Base-by-base conservation (phyloP, 768 basidiomycete genomes). In the Gymnopilus dilepis region DNA sequence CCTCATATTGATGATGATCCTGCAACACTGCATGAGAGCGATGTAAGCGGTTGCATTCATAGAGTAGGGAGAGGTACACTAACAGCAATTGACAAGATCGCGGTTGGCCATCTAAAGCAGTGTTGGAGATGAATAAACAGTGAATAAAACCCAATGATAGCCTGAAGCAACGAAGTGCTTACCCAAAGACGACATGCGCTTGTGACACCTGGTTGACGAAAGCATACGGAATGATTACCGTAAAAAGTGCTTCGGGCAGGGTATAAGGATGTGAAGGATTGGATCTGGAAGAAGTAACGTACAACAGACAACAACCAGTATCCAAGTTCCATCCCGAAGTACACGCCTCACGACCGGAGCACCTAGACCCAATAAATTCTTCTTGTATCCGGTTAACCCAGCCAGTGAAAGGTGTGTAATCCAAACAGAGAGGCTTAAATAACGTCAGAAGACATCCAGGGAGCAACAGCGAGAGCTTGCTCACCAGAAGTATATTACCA, bases 1-100 rank as follows among this genome's bases (percentile, higher is more conserved):
- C 17, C 53, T 60, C 57, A 58, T 56, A 43, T 61, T 65, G 31
- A 65, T 59, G n/a, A 58, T 65, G 3, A 58, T 51, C 21, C 56
- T 24, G 19, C 53, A 59, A 38, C 56, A 61, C 59, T 61, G 12
- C n/a, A 5, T 34, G 1, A 17, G 37, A 48, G 19, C 19, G 37
- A 21, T 12, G 41, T 6, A 8, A 42, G 28, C 15, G 42, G 53
- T 11, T 26, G 19, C 7, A 15, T 19, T 43, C 22, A 22, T 19
- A 22, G 24, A 11, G 6, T 22, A 26, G 34, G 30, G n/a, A 22
- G 9, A 34, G 1, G n/a, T n/a, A n/a, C n/a, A 58, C 56, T 24
- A 26, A 63, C 62, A 21, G 41, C 43, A 19, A 63, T 55, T 11
- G 62, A 63, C 6, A 59, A 21, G 15, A 59, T 54, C 3, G 58